These are phyloP conservation scores for Silene uniflora DNA, from an alignment of 148 eudicot species.

Conservation along the genomic window DNA sequence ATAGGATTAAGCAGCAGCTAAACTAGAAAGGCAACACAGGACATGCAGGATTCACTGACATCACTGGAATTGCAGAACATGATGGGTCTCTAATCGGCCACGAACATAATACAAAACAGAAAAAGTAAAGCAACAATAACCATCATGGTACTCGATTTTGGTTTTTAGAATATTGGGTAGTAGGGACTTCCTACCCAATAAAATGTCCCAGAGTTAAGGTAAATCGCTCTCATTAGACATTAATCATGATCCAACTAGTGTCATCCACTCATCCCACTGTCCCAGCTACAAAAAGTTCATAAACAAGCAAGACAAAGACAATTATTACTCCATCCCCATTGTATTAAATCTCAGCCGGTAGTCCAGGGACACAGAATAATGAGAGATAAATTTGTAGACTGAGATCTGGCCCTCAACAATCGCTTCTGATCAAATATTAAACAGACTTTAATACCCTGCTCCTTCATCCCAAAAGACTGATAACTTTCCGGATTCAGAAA, in stretches of 20 bases:
- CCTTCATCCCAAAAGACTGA: not conserved
- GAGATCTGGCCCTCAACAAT: not conserved
- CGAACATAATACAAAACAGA: not conserved
- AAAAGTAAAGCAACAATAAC: not conserved
- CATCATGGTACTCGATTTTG: not conserved
- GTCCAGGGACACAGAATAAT: not conserved
- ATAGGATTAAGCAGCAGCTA: not conserved
- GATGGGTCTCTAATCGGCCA: not conserved
- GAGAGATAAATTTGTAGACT: not conserved
- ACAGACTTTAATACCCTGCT: not conserved
- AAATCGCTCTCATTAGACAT: not conserved
- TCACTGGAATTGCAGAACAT: not conserved
- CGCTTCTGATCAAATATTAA: not conserved
- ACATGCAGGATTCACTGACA: not conserved
- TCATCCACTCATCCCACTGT: not conserved
- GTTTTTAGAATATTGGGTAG: not conserved
- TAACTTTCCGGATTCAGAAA: not conserved
- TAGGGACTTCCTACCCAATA: not conserved
- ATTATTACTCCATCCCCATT: not conserved
- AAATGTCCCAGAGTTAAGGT: not conserved
- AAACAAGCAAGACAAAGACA: not conserved
- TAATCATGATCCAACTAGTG: not conserved
- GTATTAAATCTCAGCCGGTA: not conserved
- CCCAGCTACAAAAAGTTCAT: not conserved
- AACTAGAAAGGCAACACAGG: not conserved